phyloP scores from a whole-genome alignment of 768 basidiomycete species.

The Gloeostereum incarnatum region DNA sequence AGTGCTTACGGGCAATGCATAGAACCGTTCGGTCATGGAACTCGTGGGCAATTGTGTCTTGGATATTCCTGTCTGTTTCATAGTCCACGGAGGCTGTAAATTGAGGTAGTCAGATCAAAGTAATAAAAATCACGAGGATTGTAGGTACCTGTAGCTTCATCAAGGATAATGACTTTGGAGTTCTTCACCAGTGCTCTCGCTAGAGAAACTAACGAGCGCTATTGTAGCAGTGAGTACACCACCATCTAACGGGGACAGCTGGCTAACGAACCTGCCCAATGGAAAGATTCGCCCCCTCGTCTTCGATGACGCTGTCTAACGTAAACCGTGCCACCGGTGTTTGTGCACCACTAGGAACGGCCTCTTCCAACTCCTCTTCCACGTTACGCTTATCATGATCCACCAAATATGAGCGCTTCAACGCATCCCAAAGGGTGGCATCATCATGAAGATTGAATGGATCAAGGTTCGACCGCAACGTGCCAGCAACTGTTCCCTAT shows the following conservation, averaged over 20 bases:
- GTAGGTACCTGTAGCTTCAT: constrained; percentile 71
- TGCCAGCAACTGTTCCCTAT: constrained; percentile 67
- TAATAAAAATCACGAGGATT: background rate
- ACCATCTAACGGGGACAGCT: background rate
- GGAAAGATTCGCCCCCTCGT: constrained; percentile 79
- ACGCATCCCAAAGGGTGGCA: constrained; percentile 77
- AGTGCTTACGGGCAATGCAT: constrained; percentile 72
- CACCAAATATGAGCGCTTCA: constrained; percentile 77
- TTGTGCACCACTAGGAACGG: constrained; percentile 28
- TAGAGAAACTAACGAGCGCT: constrained; percentile 79
- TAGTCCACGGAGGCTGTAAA: constrained; percentile 72
- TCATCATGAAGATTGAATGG: constrained; percentile 82
- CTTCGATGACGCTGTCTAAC: constrained; percentile 77
- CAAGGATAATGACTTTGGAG: constrained; percentile 75
- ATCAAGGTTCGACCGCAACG: constrained; percentile 80
- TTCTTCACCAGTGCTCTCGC: constrained; percentile 87
- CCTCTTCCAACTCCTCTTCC: constrained; percentile 21
- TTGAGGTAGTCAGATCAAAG: constrained; percentile 2
- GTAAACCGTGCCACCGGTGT: constrained; percentile 58
- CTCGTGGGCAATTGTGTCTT: constrained; percentile 78
- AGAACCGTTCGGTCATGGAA: constrained; percentile 81
- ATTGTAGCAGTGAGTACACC: background rate
- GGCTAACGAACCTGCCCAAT: constrained; percentile 46
- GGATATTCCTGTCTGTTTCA: constrained; percentile 87
- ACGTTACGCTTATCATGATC: constrained; percentile 35